Base-by-base conservation (phyloP, 1,284 basidiomycete species). In the Austropuccinia psidii region DNA sequence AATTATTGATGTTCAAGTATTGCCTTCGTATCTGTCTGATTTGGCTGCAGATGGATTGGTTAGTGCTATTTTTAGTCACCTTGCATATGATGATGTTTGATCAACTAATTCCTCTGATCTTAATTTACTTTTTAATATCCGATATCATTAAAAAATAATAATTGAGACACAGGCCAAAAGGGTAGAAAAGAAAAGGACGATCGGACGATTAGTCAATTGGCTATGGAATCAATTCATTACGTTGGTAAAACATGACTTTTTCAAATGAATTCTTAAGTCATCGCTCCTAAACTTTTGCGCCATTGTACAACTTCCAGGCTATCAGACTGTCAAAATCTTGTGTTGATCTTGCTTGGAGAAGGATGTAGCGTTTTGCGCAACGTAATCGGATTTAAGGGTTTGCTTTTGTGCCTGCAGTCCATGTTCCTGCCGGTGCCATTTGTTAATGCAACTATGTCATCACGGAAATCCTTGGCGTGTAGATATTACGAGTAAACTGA, bases 1-100 rank as follows among this genome's bases (percentile, higher is more conserved):
- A 1, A 80, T 97, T 1, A 83, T 98, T 24, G 96, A 98, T 79
- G 85, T 96, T 74, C 96, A 96, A 79, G 83, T 97, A 21, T 88
- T 88, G 77, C 86, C 88, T 0, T 88, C 66, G 21, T 33, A 35
- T 35, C 11, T 45, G 27, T 69, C 66, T 4, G 66, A 57, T 45
- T 21, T 69, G 27, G 41, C 39, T 41, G 35, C 33, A 3, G 66
- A 24, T 31, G 54, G 37, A 45, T 8, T 69, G 29, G 66, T 69
- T 27, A 45, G 66, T 29, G 17, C 52, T 17, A 15, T 24, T 24
- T 55, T 27, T 27, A 17, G n/a, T 4, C 29, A 55, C 29, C n/a
- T 24, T 27, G 52, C 15, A 27, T 31, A 49, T 37, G 19, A 15
- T 15, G 13, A 24, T 31, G 5, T 31, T 43, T 60, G 29, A 35